phyloP scores from a whole-genome alignment of 1,284 basidiomycete species.

The Sphagnurus paluster region DNA sequence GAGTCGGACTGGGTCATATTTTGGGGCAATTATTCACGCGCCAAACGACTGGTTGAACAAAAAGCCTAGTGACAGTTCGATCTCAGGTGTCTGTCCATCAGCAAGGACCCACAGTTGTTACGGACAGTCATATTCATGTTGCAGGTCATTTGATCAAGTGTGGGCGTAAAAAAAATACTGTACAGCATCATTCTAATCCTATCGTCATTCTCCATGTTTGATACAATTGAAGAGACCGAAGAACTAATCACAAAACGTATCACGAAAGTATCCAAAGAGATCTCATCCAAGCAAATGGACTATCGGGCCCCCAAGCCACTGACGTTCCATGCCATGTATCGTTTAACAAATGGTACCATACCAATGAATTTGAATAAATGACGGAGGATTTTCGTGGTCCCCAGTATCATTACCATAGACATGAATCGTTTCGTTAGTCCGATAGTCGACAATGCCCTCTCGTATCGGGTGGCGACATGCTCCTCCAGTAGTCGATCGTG shows the following conservation, averaged over 20 bases:
- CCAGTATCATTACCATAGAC: constrained; percentile 12
- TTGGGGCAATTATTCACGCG: constrained; percentile 33
- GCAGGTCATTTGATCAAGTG: no score
- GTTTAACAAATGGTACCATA: constrained; percentile 16
- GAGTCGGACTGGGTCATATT: constrained; percentile 60
- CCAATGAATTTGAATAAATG: constrained; percentile 20
- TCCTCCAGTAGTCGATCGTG: constrained; percentile 19
- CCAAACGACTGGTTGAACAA: constrained; percentile 20
- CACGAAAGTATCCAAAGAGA: no score
- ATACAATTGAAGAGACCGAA: no score
- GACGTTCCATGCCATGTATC: constrained; percentile 20
- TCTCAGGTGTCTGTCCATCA: neutral
- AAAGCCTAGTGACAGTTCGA: constrained; percentile 3
- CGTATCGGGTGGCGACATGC: constrained; percentile 17
- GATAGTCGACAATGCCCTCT: constrained; percentile 23
- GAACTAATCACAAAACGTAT: no score
- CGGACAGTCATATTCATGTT: no score
- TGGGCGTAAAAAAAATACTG: no score
- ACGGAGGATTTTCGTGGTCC: constrained; percentile 7
- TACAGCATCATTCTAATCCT: no score
- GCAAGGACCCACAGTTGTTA: neutral
- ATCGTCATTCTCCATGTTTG: no score
- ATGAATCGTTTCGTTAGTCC: constrained; percentile 24
- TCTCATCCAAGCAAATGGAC: no score
- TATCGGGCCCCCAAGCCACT: constrained; percentile 22